Conservation (phyloP, 495 filamentous ascomycete genomes). For the Aspergillus indologenus region DNA sequence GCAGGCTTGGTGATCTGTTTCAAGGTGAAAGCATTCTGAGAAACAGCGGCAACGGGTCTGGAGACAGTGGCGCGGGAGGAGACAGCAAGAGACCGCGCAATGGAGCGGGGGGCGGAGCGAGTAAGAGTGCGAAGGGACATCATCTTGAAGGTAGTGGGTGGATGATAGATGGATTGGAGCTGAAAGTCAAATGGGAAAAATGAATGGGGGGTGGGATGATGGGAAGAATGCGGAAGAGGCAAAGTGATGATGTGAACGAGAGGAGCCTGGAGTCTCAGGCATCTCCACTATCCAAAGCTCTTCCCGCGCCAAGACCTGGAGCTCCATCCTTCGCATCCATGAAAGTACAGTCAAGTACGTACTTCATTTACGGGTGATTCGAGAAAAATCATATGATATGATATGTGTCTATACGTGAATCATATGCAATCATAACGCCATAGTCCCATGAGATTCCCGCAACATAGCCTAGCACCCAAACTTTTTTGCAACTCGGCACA, state of each 20-base stretch:
- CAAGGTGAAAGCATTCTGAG: constrained; percentile 44
- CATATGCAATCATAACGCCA: constrained; percentile 13
- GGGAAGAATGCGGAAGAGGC: constrained; percentile 8
- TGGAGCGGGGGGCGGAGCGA: constrained; percentile 67
- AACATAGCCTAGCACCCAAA: constrained; percentile 1
- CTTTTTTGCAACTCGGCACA: constrained; percentile 11
- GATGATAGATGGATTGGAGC: constrained; percentile 17
- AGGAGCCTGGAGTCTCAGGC: constrained; percentile 4
- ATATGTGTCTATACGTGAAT: background rate
- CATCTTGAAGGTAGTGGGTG: constrained; percentile 54
- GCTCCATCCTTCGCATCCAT: too few relatives aligned
- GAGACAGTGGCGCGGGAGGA: constrained; percentile 42
- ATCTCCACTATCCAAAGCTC: constrained; percentile 8
- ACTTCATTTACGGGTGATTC: too few relatives aligned
- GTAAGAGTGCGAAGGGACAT: constrained; percentile 69
- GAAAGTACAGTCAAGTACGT: background rate
- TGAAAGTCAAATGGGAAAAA: background rate
- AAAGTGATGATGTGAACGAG: constrained; percentile 37
- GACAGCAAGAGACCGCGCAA: constrained; percentile 57
- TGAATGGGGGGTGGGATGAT: constrained; percentile 1
- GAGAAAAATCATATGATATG: background rate
- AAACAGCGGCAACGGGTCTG: constrained; percentile 48
- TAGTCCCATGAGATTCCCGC: constrained; percentile 24
- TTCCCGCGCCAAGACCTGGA: constrained; percentile 31
- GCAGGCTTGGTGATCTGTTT: constrained; percentile 52